Percentiles rank a stretch among this genome's conserved stretches.
Conservation (phyloP, 768 basidiomycete species). For the Cystobasidium tubakii region DNA sequence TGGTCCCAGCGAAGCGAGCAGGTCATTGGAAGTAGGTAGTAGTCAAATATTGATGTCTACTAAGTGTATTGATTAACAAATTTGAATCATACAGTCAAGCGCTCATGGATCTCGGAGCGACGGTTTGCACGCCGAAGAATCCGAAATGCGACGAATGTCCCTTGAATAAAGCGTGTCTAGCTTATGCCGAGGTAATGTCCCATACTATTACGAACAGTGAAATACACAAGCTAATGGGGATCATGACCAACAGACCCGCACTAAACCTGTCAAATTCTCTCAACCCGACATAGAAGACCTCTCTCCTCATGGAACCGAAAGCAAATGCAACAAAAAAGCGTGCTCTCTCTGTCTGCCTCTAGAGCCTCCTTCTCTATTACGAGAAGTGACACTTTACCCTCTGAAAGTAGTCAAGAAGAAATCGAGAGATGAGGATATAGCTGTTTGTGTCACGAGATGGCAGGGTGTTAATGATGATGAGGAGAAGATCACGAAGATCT, state of each 20-base stretch:
- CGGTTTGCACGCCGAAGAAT: conserved; percentile 75
- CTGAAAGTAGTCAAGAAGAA: conserved; percentile 80
- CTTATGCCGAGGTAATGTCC: conserved; percentile 53
- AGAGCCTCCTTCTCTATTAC: conserved; percentile 39
- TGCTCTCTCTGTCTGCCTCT: conserved; percentile 66
- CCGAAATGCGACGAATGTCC: conserved; percentile 72
- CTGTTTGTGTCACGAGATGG: conserved; percentile 85
- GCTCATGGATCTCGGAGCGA: conserved; percentile 88
- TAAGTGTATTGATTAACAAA: conserved; percentile 20
- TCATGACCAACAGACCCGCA: background rate
- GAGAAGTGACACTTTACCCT: conserved; percentile 68
- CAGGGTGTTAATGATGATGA: conserved; percentile 46
- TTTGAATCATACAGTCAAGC: conserved; percentile 56
- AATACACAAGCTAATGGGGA: too few relatives aligned
- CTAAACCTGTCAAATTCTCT: background rate
- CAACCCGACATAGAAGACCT: background rate
- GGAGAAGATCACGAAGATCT: conserved; percentile 57
- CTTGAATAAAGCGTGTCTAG: conserved; percentile 63
- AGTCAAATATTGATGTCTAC: background rate
- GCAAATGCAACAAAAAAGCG: background rate
- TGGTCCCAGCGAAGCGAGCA: conserved; percentile 61
- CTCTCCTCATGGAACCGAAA: background rate
- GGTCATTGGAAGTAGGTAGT: conserved; percentile 65
- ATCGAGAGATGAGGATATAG: conserved; percentile 72
- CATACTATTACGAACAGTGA: background rate